Conservation (phyloP, 2,329 filamentous ascomycete species). For the Dothistroma pini region DNA sequence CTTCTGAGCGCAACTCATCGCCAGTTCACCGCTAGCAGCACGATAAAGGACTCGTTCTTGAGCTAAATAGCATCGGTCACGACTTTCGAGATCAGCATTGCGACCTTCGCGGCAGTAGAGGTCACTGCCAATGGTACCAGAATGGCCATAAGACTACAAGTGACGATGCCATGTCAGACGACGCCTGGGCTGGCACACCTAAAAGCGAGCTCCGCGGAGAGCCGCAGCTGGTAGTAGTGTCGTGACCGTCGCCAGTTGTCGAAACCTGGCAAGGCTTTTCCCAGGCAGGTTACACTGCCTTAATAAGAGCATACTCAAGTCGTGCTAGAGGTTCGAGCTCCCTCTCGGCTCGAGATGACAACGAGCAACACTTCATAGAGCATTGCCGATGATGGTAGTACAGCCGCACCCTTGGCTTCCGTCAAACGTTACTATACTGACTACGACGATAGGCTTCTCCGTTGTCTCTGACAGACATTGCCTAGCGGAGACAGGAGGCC, state of each 20-base stretch:
- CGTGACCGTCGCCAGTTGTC: neutral
- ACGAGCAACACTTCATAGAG: no score
- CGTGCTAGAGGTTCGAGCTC: no score
- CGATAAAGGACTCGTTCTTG: neutral
- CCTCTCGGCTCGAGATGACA: neutral
- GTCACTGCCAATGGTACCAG: neutral
- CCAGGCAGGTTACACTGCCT: neutral
- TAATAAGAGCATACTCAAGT: neutral
- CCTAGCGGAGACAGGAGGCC: no score
- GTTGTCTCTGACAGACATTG: no score
- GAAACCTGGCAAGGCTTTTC: neutral
- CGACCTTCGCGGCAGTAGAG: neutral
- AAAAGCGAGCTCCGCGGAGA: neutral
- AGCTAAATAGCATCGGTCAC: neutral
- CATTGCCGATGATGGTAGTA: no score
- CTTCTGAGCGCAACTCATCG: neutral
- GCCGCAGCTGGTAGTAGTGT: neutral
- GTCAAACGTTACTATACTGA: no score
- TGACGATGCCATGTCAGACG: neutral
- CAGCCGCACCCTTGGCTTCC: no score
- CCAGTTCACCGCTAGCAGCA: neutral
- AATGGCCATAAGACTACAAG: neutral
- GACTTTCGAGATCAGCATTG: neutral
- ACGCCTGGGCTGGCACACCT: neutral
- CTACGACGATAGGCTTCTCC: no score